These are phyloP conservation scores for Angophora floribunda DNA, from an alignment of 345 rosid genomes.

Conservation along the genomic window DNA sequence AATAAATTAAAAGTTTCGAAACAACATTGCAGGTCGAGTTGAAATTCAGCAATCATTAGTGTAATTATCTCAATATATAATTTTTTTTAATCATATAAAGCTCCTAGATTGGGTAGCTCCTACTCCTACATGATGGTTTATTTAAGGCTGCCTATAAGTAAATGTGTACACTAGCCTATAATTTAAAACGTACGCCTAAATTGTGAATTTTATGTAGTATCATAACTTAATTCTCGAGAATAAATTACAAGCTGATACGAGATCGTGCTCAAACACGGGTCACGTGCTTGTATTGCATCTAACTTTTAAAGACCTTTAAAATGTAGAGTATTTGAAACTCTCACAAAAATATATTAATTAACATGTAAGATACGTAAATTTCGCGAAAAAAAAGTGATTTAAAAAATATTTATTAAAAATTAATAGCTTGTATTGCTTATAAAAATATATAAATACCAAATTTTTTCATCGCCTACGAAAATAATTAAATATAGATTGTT, in stretches of 20 bases:
- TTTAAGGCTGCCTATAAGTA: background rate
- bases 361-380: background rate
- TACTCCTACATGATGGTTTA: background rate
- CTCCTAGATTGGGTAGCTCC: background rate
- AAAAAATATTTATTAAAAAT: too few relatives aligned
- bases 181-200: background rate
- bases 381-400: too few relatives aligned
- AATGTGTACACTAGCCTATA: background rate
- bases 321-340: background rate
- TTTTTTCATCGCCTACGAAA: too few relatives aligned
- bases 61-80: background rate
- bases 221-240: background rate
- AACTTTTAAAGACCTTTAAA: background rate
- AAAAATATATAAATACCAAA: too few relatives aligned
- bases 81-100: too few relatives aligned
- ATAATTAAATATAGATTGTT: too few relatives aligned
- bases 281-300: background rate
- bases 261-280: background rate
- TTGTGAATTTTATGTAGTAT: too few relatives aligned
- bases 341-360: too few relatives aligned
- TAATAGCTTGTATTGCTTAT: too few relatives aligned
- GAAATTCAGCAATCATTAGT: too few relatives aligned
- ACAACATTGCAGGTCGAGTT: rapidly evolving
- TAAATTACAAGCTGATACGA: background rate
- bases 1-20: too few relatives aligned